These are phyloP conservation scores for Selenicereus undatus DNA, from an alignment of 148 eudicot genomes.

Conservation along the genomic window DNA sequence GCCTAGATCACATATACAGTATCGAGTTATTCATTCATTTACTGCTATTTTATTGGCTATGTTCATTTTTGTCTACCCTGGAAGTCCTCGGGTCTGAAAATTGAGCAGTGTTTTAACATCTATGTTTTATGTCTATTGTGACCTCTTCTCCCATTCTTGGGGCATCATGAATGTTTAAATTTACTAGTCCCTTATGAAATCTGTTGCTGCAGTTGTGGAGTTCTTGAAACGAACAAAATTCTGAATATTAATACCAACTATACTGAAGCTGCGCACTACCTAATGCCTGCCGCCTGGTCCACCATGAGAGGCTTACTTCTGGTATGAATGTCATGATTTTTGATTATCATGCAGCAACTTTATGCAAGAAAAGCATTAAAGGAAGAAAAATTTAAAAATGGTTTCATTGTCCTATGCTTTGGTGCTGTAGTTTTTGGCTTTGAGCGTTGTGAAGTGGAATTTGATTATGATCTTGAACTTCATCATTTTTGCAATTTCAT, in stretches of 20 bases:
- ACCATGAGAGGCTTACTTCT: slow-evolving; percentile 7
- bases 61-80: too few relatives aligned
- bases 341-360: neutral
- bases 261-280: neutral
- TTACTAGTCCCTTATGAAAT: neutral
- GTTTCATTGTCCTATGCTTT: neutral
- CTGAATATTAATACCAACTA: neutral
- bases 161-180: neutral
- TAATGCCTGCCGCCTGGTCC: neutral
- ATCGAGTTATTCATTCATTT: too few relatives aligned
- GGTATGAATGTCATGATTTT: neutral
- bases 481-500: neutral
- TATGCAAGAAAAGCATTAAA: neutral
- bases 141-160: neutral
- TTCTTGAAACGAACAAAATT: neutral
- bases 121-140: neutral
- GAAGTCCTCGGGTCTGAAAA: too few relatives aligned
- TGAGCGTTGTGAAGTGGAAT: neutral
- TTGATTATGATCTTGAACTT: neutral
- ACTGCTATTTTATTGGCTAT: too few relatives aligned
- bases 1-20: too few relatives aligned
- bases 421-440: slow-evolving; percentile 4
- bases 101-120: neutral
- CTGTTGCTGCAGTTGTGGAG: slow-evolving; percentile 7
- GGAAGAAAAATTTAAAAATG: neutral